These are phyloP conservation scores for Candida labiduridarum DNA, from an alignment of 1,139 yeast genomes.

Conservation along the genomic window DNA sequence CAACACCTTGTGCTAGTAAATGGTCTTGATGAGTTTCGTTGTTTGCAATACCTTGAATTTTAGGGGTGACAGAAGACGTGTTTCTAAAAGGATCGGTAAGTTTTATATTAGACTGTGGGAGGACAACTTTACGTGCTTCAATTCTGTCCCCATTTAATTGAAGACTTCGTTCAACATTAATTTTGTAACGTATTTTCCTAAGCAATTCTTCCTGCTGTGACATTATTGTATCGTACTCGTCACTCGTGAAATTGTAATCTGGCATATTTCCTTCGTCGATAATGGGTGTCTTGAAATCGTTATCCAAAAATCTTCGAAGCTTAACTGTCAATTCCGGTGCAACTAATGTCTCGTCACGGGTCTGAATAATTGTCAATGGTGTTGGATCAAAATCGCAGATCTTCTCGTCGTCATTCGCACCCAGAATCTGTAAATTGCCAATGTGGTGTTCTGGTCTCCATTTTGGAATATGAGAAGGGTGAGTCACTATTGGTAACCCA, in stretches of 20 bases:
- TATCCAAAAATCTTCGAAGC: conserved; percentile 55
- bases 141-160: conserved; percentile 47
- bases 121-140: conserved; percentile 45
- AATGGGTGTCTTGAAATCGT: conserved; percentile 47
- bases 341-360: conserved; percentile 20
- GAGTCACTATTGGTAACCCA: conserved; percentile 68
- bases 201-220: conserved; percentile 35
- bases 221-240: conserved; percentile 36
- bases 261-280: conserved; percentile 39
- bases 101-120: conserved; percentile 47
- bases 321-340: conserved; percentile 38
- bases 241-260: conserved; percentile 36
- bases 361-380: conserved; percentile 28
- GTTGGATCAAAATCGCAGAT: conserved; percentile 32
- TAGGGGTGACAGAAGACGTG: conserved; percentile 42
- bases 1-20: conserved; percentile 72
- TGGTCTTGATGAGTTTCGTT: conserved; percentile 69
- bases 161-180: conserved; percentile 36
- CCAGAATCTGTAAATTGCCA: conserved; percentile 39
- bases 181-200: conserved; percentile 32
- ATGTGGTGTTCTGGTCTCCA: conserved; percentile 49
- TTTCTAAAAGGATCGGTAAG: conserved; percentile 44
- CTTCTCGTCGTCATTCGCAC: conserved; percentile 43
- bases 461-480: conserved; percentile 73
- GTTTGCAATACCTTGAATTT: conserved; percentile 40